Evolutionary conservation across 768 basidiomycete genomes (phyloP), one percentile per base, ranked within the genome.

Genomic region (Paxillus rubicundulus): DNA sequence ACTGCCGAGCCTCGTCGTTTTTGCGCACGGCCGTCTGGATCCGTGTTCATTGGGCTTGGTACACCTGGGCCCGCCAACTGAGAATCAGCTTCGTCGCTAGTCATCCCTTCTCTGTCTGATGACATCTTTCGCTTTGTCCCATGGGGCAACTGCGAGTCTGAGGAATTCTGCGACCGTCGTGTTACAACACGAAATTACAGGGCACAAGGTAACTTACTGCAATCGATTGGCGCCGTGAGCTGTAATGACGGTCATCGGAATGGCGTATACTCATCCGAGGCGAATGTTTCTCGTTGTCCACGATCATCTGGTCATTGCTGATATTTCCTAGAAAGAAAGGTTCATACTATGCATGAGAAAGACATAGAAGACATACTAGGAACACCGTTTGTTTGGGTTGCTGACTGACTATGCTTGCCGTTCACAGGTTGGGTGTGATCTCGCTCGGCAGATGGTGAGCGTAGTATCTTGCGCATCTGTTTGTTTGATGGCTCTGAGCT

Each of bases 41-140:
- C 82, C 43, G 82, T 63, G 59, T 74, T 74, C 75, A 82, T 82
- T 51, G 71, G 74, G 54, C 81, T 84, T 17, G 82, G 80, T 41
- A 85, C 73, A 34, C 87, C 87, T 45, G 84, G 84, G 16, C 86
- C 88, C 39, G 79, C 76, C 47, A 90, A 74, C 55, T 84, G 83
- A 5, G 82, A 71, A 62, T 89, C 88, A 45, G 79, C 70, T 59
- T 88, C 87, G 59, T 85, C 84, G 44, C 77, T 77, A 28, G 79
- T 72, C 18, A 80, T 72, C 21, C 67, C 68, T 47, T 72, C 72
- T 50, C 81, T 77, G 75, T 89, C 88, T 57, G 77, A 74, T 20
- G 89, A 90, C 77, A 90, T 85, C 73, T 93, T 93, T 59, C 91
- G 81, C 69, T 92, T 92, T 52, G 82, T 84, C 47, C 89, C 88